These are phyloP conservation scores for Mesembryanthemum crystallinum DNA, from an alignment of 148 eudicot species.

Conservation along the genomic window DNA sequence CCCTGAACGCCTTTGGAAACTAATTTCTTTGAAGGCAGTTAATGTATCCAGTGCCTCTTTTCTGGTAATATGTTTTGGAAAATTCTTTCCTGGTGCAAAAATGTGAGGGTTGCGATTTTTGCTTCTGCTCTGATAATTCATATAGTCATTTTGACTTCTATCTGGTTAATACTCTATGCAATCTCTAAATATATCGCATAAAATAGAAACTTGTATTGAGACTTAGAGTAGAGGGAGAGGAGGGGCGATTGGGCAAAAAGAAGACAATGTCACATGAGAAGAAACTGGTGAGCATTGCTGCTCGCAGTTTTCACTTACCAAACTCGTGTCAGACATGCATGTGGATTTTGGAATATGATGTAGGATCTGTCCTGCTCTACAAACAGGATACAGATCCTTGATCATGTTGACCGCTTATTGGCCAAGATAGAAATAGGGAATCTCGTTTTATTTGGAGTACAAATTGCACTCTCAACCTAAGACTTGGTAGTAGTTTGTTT, in stretches of 20 bases:
- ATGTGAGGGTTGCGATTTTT: not conserved
- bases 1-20: constrained; percentile 83
- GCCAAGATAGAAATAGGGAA: not conserved
- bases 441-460: not conserved
- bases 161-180: not conserved
- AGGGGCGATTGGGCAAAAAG: not conserved
- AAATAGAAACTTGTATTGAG: not conserved
- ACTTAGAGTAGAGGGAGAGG: not conserved
- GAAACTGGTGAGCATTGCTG: not conserved
- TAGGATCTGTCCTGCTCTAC: not conserved
- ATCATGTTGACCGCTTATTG: not conserved
- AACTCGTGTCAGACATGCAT: not conserved
- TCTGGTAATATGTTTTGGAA: constrained; percentile 51
- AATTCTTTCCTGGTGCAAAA: not conserved
- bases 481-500: too few species aligned
- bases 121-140: not conserved
- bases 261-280: not conserved
- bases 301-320: not conserved
- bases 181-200: not conserved
- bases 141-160: not conserved
- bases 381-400: not conserved
- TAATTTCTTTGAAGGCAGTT: constrained; percentile 62
- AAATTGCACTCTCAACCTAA: too few species aligned
- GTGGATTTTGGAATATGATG: not conserved
- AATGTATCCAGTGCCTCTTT: constrained; percentile 68